Conservation (phyloP, 2,329 filamentous ascomycete species). For the Tolypocladium nubicola region DNA sequence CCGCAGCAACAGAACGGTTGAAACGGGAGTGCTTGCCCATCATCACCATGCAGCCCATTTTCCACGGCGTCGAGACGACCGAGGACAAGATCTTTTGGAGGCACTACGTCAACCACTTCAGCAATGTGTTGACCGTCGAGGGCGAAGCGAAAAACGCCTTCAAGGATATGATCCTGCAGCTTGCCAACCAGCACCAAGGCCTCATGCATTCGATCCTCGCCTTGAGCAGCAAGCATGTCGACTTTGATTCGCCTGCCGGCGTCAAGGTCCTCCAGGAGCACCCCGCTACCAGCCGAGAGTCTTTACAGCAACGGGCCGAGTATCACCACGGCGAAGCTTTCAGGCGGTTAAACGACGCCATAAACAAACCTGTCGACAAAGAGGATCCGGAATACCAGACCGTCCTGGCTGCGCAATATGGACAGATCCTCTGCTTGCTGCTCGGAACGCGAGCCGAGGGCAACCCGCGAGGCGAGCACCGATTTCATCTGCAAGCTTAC, state of each 20-base stretch:
- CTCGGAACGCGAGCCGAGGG: slow-evolving; percentile 48
- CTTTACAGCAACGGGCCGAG: slow-evolving; percentile 38
- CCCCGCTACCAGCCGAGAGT: slow-evolving; percentile 32
- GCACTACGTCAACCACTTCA: slow-evolving; percentile 72
- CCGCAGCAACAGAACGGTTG: slow-evolving; percentile 31
- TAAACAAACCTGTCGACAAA: slow-evolving; percentile 29
- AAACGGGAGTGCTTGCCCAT: slow-evolving; percentile 37
- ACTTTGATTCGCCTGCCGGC: slow-evolving; percentile 47
- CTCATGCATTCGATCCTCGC: slow-evolving; percentile 87
- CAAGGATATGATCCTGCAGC: slow-evolving; percentile 70
- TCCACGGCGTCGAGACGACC: slow-evolving; percentile 70
- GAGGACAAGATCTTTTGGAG: slow-evolving; percentile 74
- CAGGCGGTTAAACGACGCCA: slow-evolving; percentile 37
- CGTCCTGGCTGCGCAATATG: slow-evolving; percentile 44
- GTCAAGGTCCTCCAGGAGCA: slow-evolving; percentile 39
- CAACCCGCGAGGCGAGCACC: slow-evolving; percentile 55
- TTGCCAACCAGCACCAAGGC: slow-evolving; percentile 68
- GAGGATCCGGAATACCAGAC: slow-evolving; percentile 33
- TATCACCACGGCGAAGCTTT: slow-evolving; percentile 47
- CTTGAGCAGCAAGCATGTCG: slow-evolving; percentile 68
- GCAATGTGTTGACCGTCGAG: slow-evolving; percentile 71
- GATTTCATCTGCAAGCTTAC: slow-evolving; percentile 69
- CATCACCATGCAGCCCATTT: slow-evolving; percentile 54
- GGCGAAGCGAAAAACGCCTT: slow-evolving; percentile 76
- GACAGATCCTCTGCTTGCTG: slow-evolving; percentile 52